Percentiles rank a stretch among this genome's conserved stretches.
phyloP scores from a whole-genome alignment of 331 rosid genomes.

The Erythrophleum ivorense region DNA sequence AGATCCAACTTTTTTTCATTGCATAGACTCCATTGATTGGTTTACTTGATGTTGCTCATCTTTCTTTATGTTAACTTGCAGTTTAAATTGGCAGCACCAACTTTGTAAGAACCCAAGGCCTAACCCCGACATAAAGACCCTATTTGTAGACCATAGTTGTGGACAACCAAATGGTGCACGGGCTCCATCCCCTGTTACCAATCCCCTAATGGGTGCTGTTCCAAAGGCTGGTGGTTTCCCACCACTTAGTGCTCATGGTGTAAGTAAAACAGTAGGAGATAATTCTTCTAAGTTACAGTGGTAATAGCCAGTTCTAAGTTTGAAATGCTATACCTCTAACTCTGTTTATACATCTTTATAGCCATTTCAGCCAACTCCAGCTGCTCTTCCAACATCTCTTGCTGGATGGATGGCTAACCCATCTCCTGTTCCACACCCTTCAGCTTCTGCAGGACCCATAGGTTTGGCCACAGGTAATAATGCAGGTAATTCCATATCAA shows the following conservation, averaged over 20 bases:
- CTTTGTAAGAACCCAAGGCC: constrained; percentile 99
- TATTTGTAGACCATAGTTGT: constrained; percentile 96
- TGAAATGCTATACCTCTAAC: constrained; percentile 39
- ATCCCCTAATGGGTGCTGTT: constrained; percentile 89
- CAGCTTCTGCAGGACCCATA: constrained; percentile 90
- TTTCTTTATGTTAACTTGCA: constrained; percentile 51
- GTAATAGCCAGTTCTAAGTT: constrained; percentile 13
- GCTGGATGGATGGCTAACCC: constrained; percentile 99
- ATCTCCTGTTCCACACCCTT: constrained; percentile 89
- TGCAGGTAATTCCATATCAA: constrained; percentile 61
- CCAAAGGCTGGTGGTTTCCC: constrained; percentile 94
- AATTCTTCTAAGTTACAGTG: background rate
- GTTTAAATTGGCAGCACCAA: constrained; percentile 99
- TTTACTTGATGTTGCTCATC: constrained; percentile 28
- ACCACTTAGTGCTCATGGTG: constrained; percentile 91
- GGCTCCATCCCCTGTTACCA: constrained; percentile 98
- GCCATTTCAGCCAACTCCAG: constrained; percentile 96
- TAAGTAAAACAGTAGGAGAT: constrained; percentile 52
- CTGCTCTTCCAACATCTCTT: constrained; percentile 82
- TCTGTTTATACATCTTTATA: constrained; percentile 44
- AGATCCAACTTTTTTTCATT: constrained; percentile 20
- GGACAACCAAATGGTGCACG: constrained; percentile 98
- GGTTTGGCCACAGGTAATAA: constrained; percentile 74
- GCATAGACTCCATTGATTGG: constrained; percentile 9
- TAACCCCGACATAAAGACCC: constrained; percentile 98